Evolutionary conservation across 1,284 basidiomycete genomes (phyloP), one percentile per base, ranked within the genome.

Genomic region (Heliocybe sulcata): DNA sequence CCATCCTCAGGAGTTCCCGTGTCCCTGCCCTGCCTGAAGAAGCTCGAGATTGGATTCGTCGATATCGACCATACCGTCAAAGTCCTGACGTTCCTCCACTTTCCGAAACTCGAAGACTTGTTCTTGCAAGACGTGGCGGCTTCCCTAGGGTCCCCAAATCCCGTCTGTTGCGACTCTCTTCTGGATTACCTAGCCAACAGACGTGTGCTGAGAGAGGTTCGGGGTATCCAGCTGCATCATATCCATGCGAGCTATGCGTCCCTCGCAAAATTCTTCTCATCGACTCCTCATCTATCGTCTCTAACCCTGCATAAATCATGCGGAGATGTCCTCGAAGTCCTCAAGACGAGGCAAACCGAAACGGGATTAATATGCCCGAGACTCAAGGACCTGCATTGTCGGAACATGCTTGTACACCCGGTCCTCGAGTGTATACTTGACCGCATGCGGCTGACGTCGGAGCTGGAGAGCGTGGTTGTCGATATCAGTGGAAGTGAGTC

Each of bases 121-220:
- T 59, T 65, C 12, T 54, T 82, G 19, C 77, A 81, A 59, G 77
- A 80, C 56, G 65, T 81, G 4, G 67, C 69, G 1, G 63, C 64
- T 1, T 69, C 61, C 19, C 59, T 77, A 25, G 69, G 65, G 50
- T 68, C 66, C 1, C 48, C 62, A 52, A 58, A 65, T 11, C 50
- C 51, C 11, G 62, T 65, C 23, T 70, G 76, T 56, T 67, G 69
- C 3, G 65, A 67, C 2, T 57, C 60, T 0, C 47, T 77, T 25
- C 51, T 77, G 20, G 59, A 67, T n/a, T 66, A 26, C 47, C 23
- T 49, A 16, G 12, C 47, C 6, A 49, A 20, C 20, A 6, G 14
- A n/a, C 12, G 23, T 6, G 12, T 6, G 8, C 20, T 49, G 4
- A 6, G 12, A 23, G n/a, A 60, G 59, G 25, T 49, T 22, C 23